Conservation (phyloP, 2,329 filamentous ascomycete species). For the Aspergillus sp. region DNA sequence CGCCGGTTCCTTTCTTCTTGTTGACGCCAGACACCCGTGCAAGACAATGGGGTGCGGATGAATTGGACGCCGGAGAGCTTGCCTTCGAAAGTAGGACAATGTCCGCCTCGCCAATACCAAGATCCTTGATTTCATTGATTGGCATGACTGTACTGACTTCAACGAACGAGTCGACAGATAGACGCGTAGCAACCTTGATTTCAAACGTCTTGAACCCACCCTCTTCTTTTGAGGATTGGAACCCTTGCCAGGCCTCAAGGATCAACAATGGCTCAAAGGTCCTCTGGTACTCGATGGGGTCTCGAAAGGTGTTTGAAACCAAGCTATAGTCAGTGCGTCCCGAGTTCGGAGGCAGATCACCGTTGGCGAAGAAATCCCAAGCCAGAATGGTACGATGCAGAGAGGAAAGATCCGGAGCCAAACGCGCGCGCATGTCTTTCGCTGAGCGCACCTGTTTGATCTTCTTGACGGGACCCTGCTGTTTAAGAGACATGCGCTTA, state of each 20-base stretch:
- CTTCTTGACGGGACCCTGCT: conserved; percentile 78
- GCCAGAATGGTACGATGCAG: conserved; percentile 83
- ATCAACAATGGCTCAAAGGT: conserved; percentile 89
- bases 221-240: conserved; percentile 87
- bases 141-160: conserved; percentile 86
- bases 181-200: conserved; percentile 81
- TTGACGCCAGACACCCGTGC: conserved; percentile 78
- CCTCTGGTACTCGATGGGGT: conserved; percentile 76
- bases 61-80: conserved; percentile 65
- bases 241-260: conserved; percentile 93
- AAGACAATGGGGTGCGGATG: conserved; percentile 73
- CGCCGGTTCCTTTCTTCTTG: conserved; percentile 76
- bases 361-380: conserved; percentile 92
- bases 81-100: conserved; percentile 81
- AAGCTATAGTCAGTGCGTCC: conserved; percentile 69
- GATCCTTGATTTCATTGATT: conserved; percentile 66
- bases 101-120: conserved; percentile 77
- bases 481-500: conserved; percentile 51
- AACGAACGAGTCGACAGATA: conserved; percentile 88
- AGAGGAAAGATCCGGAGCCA: conserved; percentile 82
- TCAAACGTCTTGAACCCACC: conserved; percentile 76
- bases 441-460: conserved; percentile 74
- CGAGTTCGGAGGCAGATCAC: conserved; percentile 76
- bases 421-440: conserved; percentile 90
- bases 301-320: conserved; percentile 75